These are phyloP conservation scores for Vigna hirtella DNA, from an alignment of 306 rosid genomes.

Conservation along the genomic window DNA sequence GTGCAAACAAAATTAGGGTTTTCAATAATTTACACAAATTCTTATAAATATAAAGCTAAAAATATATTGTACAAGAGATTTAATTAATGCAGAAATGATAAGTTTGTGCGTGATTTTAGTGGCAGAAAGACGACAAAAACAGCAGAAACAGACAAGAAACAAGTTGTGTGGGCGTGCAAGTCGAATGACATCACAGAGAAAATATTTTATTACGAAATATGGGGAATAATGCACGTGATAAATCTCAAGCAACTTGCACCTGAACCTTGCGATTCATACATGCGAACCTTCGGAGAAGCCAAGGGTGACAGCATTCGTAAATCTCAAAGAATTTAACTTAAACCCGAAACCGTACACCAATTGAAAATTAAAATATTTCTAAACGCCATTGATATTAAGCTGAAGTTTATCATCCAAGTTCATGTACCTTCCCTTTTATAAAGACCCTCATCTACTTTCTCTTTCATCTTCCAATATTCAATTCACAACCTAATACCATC, in stretches of 20 bases:
- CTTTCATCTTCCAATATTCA: constrained; percentile 39
- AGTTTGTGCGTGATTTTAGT: background rate
- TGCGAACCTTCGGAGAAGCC: constrained; percentile 58
- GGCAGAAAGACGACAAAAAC: constrained; percentile 2
- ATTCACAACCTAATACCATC: background rate
- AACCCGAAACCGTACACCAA: background rate
- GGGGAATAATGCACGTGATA: constrained; percentile 50
- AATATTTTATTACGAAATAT: background rate
- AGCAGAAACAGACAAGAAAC: constrained; percentile 7
- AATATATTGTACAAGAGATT: no score
- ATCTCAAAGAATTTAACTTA: background rate
- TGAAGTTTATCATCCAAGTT: constrained; percentile 10
- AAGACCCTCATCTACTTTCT: constrained; percentile 19
- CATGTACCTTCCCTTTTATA: constrained; percentile 61
- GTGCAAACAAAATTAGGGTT: no score
- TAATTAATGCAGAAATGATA: background rate
- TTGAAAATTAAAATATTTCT: background rate
- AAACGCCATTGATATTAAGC: background rate
- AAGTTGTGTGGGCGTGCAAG: constrained; percentile 31
- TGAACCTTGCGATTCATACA: constrained; percentile 40
- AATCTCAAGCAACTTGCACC: constrained; percentile 30
- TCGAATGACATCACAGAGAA: constrained; percentile 30
- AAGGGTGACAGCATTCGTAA: background rate
- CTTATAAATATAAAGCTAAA: no score
- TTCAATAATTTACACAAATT: no score